phyloP scores from a whole-genome alignment of 164 flowering plant genomes.

The Echeveria elegans region DNA sequence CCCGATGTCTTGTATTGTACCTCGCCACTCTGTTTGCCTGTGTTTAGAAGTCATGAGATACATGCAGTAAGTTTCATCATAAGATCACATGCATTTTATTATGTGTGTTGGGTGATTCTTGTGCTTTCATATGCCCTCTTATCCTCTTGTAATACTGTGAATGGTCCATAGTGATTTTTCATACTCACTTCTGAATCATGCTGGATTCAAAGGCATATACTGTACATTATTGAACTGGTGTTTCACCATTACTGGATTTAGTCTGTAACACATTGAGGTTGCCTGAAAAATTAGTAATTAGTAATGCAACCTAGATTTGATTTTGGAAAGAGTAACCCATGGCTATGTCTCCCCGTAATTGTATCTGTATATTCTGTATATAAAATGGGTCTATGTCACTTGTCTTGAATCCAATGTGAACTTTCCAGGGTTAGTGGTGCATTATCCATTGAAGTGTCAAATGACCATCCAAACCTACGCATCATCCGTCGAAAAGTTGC shows the following conservation, averaged over 20 bases:
- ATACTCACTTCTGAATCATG: no score
- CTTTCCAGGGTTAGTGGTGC: conserved; percentile 76
- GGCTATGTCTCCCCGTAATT: background rate
- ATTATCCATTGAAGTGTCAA: conserved; percentile 68
- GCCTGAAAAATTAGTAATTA: background rate
- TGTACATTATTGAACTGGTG: background rate
- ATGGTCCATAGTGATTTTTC: no score
- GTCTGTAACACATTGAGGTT: background rate
- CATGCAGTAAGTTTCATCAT: background rate
- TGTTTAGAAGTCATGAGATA: background rate
- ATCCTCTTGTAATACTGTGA: no score
- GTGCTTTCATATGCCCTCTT: no score
- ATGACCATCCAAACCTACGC: conserved; percentile 83
- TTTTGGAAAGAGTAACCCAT: background rate
- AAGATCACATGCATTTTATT: background rate
- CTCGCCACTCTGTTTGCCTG: background rate
- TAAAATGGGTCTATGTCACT: background rate
- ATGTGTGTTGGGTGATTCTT: background rate
- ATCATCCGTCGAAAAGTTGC: conserved; percentile 91
- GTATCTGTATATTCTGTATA: background rate
- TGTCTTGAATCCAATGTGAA: background rate
- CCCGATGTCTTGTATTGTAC: background rate
- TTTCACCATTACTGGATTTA: background rate
- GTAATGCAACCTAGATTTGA: background rate
- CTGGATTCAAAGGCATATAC: background rate